These are phyloP conservation scores for Hyaloscypha finlandica DNA, from an alignment of 495 filamentous ascomycete genomes.

Conservation along the genomic window DNA sequence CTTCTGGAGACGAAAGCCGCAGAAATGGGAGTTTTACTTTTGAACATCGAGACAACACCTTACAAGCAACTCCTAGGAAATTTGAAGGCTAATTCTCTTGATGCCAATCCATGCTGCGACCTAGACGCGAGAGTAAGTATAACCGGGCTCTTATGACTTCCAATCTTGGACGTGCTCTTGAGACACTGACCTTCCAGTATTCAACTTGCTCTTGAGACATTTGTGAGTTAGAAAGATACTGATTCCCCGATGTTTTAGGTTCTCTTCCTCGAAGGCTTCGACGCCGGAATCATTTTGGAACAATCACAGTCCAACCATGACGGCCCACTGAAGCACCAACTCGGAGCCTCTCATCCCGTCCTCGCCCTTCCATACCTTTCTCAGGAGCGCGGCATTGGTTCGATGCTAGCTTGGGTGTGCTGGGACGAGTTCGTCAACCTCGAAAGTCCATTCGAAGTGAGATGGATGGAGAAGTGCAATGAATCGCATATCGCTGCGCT, in stretches of 20 bases:
- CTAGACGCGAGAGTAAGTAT: conserved; percentile 7
- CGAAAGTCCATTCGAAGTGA: conserved; percentile 31
- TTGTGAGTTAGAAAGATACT: too few species aligned
- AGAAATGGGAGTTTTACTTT: conserved; percentile 35
- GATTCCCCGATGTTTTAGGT: background rate
- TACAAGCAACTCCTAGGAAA: conserved; percentile 16
- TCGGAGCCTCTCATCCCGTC: conserved; percentile 16
- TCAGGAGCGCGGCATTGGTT: conserved; percentile 27
- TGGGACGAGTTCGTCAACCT: conserved; percentile 38
- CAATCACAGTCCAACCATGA: conserved; percentile 17
- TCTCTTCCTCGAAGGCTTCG: conserved; percentile 21
- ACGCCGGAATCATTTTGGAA: conserved; percentile 21
- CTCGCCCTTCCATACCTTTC: conserved; percentile 18
- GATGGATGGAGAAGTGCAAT: conserved; percentile 38
- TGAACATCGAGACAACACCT: conserved; percentile 30
- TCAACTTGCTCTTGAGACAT: too few species aligned
- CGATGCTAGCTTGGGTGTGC: conserved; percentile 38
- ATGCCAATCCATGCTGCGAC: conserved; percentile 22
- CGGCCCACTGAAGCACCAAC: conserved; percentile 16
- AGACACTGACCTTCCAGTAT: too few species aligned
- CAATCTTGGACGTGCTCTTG: too few species aligned
- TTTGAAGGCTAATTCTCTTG: background rate
- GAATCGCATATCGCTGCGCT: conserved; percentile 34
- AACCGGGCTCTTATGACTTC: too few species aligned
- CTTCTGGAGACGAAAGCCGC: conserved; percentile 31